phyloP scores from a whole-genome alignment of 1,284 basidiomycete species.

The Stereum hirsutum region DNA sequence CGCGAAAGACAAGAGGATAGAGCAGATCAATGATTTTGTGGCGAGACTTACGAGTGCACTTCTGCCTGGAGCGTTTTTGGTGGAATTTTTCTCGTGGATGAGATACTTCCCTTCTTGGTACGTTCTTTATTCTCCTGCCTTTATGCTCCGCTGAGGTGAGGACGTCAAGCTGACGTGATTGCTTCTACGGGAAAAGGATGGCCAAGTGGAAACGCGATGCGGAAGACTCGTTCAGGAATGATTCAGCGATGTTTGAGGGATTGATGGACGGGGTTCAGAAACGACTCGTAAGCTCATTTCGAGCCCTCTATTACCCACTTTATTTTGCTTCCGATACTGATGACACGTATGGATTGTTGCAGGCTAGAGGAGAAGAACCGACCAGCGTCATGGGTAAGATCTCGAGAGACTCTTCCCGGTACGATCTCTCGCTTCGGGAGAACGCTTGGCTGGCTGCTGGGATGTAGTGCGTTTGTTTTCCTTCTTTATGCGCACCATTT shows the following conservation, averaged over 20 bases:
- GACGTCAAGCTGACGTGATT: background rate
- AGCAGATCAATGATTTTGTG: background rate
- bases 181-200: slow-evolving; percentile 1
- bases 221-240: slow-evolving; percentile 3
- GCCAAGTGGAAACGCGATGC: slow-evolving; percentile 7
- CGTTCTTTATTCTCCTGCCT: too few species aligned
- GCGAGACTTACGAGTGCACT: background rate
- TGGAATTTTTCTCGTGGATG: slow-evolving; percentile 5
- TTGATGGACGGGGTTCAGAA: slow-evolving; percentile 1
- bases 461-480: slow-evolving; percentile 3
- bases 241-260: slow-evolving; percentile 4
- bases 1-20: background rate
- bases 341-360: background rate
- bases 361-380: background rate
- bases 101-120: slow-evolving; percentile 4
- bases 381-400: background rate
- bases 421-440: slow-evolving; percentile 1
- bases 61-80: slow-evolving; percentile 3
- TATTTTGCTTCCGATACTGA: background rate
- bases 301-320: background rate
- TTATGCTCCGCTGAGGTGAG: background rate
- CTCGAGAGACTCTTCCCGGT: background rate
- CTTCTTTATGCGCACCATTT: too few species aligned
- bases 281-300: background rate
- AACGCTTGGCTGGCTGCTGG: slow-evolving; percentile 3